phyloP scores from a whole-genome alignment of 371 early-diverging fungal species.

The Mortierella sp. region DNA sequence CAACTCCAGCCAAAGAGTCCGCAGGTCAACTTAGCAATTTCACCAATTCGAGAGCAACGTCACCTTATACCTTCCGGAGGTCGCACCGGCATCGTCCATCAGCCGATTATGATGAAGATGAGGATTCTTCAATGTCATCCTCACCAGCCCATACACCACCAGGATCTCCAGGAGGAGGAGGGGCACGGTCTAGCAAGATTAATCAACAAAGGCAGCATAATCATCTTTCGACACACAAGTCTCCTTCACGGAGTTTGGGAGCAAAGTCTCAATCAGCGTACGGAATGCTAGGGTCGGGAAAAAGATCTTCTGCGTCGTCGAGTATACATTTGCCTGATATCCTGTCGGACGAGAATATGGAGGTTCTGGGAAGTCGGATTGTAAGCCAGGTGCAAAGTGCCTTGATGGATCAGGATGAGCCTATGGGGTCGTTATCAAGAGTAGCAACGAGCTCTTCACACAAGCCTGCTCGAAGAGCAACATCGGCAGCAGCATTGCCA shows the following conservation, averaged over 20 bases:
- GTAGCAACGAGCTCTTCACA: neutral
- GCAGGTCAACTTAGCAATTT: slow-evolving; percentile 5
- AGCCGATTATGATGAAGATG: neutral
- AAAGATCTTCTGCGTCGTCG: slow-evolving; percentile 8
- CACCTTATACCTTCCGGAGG: slow-evolving; percentile 40
- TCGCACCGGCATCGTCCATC: slow-evolving; percentile 43
- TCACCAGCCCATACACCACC: slow-evolving; percentile 38
- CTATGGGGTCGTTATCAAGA: neutral
- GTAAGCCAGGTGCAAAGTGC: slow-evolving; percentile 38
- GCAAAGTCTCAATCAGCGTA: slow-evolving; percentile 43
- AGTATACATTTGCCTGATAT: slow-evolving; percentile 7
- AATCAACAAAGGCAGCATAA: slow-evolving; percentile 30
- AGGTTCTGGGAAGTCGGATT: slow-evolving; percentile 35
- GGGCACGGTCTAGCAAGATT: slow-evolving; percentile 1
- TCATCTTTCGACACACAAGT: slow-evolving; percentile 16
- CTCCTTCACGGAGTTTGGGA: slow-evolving; percentile 25
- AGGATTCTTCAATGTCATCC: slow-evolving; percentile 24
- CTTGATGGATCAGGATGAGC: slow-evolving; percentile 14
- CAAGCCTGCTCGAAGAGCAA: neutral
- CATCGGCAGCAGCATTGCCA: neutral
- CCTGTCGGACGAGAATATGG: slow-evolving; percentile 45
- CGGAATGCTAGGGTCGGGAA: slow-evolving; percentile 33
- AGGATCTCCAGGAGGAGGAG: slow-evolving; percentile 23
- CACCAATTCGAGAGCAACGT: slow-evolving; percentile 39
- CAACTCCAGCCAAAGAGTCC: slow-evolving; percentile 17